Evolutionary conservation across 2,329 filamentous ascomycete species (phyloP).

Genomic region (Pyrenophora graminea): DNA sequence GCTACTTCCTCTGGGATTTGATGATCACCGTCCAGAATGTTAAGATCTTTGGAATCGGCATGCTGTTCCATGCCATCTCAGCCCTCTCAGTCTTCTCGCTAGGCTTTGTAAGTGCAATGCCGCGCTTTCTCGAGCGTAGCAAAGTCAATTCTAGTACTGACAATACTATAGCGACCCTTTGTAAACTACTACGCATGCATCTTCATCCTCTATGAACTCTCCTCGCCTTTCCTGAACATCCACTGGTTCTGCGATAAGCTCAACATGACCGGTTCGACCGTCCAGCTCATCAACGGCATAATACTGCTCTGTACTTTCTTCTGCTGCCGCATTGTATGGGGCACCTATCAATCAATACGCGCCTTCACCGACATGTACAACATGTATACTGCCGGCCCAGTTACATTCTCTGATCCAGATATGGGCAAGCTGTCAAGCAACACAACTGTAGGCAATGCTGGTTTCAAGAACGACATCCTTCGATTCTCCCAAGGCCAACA

Average conservation of each 20-base stretch:
- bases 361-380: slow-evolving; percentile 69
- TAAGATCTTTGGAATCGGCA: slow-evolving; percentile 73
- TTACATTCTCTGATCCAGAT: slow-evolving; percentile 33
- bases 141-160: neutral
- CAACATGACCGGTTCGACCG: slow-evolving; percentile 72
- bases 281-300: slow-evolving; percentile 79
- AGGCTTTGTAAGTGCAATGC: slow-evolving; percentile 68
- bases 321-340: slow-evolving; percentile 75
- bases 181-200: slow-evolving; percentile 79
- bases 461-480: slow-evolving; percentile 52
- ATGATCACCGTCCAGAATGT: slow-evolving; percentile 70
- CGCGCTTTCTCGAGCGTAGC: neutral
- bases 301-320: slow-evolving; percentile 75
- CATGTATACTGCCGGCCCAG: slow-evolving; percentile 40
- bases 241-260: slow-evolving; percentile 94
- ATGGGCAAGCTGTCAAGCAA: slow-evolving; percentile 34
- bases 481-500: slow-evolving; percentile 49
- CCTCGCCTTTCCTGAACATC: slow-evolving; percentile 81
- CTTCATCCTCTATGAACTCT: slow-evolving; percentile 88
- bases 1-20: slow-evolving; percentile 86
- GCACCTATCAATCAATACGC: slow-evolving; percentile 68
- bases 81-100: slow-evolving; percentile 75
- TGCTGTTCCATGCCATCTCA: slow-evolving; percentile 75
- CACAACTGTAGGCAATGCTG: slow-evolving; percentile 19
- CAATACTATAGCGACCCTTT: slow-evolving; percentile 68